Percentiles rank a stretch among this genome's conserved stretches.
phyloP scores from a whole-genome alignment of 345 rosid genomes.

The Eucalyptus rudis region DNA sequence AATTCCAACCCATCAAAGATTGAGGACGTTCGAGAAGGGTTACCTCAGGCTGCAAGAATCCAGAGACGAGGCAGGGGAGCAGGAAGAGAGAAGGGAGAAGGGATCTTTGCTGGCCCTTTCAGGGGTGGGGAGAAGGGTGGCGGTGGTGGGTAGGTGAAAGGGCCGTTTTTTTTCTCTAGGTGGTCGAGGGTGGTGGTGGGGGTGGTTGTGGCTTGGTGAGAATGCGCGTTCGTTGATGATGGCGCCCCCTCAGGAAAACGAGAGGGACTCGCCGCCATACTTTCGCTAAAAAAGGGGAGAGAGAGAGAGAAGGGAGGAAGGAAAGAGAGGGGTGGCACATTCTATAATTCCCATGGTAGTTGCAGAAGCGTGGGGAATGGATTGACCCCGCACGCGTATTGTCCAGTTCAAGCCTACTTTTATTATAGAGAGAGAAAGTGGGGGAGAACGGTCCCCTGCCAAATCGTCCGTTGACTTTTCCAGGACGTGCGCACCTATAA shows the following conservation, averaged over 20 bases:
- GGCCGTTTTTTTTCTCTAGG: background rate
- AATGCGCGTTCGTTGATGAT: background rate
- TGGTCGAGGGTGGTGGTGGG: background rate
- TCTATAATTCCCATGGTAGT: background rate
- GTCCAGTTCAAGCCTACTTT: background rate
- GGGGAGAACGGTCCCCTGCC: background rate
- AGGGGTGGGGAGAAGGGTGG: background rate
- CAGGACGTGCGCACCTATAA: background rate
- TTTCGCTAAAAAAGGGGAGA: background rate
- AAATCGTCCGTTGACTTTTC: background rate
- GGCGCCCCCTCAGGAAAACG: background rate
- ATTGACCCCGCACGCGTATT: background rate
- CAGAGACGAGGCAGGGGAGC: background rate
- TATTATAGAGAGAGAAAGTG: background rate
- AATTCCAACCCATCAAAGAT: background rate
- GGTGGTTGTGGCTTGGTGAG: background rate
- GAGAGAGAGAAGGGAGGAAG: background rate
- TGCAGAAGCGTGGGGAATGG: background rate
- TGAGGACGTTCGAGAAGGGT: background rate
- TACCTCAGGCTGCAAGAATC: background rate
- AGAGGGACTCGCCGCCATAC: background rate
- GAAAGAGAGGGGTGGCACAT: background rate
- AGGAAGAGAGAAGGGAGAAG: background rate
- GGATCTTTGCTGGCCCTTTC: background rate
- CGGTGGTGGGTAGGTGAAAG: background rate